A percentile compares a stretch with the other conserved stretches of the same genome.
phyloP scores from a whole-genome alignment of 2,329 filamentous ascomycete species.

The Blastomyces parvus region DNA sequence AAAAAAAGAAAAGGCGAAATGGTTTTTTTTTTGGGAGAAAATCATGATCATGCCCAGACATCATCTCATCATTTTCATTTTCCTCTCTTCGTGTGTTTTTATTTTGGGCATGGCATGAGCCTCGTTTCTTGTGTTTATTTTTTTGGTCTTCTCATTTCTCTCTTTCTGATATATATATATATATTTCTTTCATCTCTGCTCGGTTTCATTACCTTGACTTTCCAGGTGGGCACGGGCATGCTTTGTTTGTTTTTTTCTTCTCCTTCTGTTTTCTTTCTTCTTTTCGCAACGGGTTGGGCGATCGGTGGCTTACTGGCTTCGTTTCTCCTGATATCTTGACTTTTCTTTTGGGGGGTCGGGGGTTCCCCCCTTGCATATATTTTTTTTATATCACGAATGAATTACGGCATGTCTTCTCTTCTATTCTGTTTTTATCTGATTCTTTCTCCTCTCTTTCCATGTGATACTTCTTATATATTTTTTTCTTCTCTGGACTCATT shows the following conservation, averaged over 20 bases:
- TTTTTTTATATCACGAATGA: background rate
- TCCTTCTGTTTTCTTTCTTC: background rate
- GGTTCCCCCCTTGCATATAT: background rate
- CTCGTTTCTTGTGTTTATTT: background rate
- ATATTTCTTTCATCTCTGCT: background rate
- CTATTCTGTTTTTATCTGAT: background rate
- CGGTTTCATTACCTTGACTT: background rate
- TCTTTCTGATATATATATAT: background rate
- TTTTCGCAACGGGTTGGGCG: background rate
- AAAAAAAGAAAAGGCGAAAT: too few species aligned
- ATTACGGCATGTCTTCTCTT: background rate
- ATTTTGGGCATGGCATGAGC: too few species aligned
- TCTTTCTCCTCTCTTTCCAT: background rate
- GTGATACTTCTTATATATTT: background rate
- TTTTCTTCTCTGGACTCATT: background rate
- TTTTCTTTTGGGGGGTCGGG: too few species aligned
- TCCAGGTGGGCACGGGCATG: background rate
- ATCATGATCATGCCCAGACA: background rate
- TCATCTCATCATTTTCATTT: background rate
- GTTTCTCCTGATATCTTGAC: background rate
- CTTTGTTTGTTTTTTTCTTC: background rate
- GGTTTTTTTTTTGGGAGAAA: background rate
- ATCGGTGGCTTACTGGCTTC: background rate
- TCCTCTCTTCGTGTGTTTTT: background rate
- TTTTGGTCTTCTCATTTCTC: background rate